Base-by-base conservation (phyloP, 108 stramenopile genomes). In the Bacterosira constricta region DNA sequence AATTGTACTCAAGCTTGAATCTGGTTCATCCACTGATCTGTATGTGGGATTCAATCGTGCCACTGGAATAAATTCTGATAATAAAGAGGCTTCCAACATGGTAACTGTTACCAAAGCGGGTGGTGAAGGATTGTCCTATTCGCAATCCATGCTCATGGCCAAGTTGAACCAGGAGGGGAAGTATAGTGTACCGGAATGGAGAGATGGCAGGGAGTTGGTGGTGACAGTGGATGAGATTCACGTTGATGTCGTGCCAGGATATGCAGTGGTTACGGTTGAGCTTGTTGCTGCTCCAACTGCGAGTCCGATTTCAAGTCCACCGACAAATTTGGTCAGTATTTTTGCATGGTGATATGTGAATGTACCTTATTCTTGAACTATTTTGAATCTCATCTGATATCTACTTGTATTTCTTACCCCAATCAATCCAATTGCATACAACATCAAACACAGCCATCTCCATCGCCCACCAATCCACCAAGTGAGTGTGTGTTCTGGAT, bases 31-130 rank as follows among this genome's bases (percentile, higher is more conserved):
- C 8, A 27, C 29, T 7, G 75, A 76, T 38, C 20, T 68, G 34
- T 76, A 57, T 69, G 39, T 76, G 17, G 75, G 75, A 5, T 76
- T 76, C 38, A 76, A 76, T 59, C 75, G 68, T 37, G 58, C 47
- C 20, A 42, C 45, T 8, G 75, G 75, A 5, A 44, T 76, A 8
- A 76, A 76, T 54, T n/a, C 34, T 0, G 67, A 66, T 18, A 61
- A 59, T 17, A 61, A 69, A 15, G 12, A 62, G 29, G 75, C 46
- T 1, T 27, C 44, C 6, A 44, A 69, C 35, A 31, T 45, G 67
- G 75, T 76, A 0, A 69, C 68, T 0, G 27, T 76, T 3, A 27
- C 62, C 21, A 27, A 61, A 41, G 65, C 55, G 26, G 60, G 68
- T 9, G 15, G 15, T 4, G 60, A 68, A 31, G 75, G 75, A 10